phyloP scores from a whole-genome alignment of 495 filamentous ascomycete genomes.

The Halenospora varia region DNA sequence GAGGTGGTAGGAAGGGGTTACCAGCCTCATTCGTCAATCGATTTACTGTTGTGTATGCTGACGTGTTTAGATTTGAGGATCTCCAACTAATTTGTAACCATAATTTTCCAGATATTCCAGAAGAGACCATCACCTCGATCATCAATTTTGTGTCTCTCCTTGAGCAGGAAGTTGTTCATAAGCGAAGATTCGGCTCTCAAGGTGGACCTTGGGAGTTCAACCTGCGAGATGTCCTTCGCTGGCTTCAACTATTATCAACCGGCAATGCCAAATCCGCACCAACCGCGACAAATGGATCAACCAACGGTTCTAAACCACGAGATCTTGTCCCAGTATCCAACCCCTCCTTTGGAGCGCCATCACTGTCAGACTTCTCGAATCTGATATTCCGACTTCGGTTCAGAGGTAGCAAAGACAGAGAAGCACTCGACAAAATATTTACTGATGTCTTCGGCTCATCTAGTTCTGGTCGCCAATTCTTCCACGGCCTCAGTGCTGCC shows the following conservation, averaged over 20 bases:
- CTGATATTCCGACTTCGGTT: constrained; percentile 89
- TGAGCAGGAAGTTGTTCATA: constrained; percentile 62
- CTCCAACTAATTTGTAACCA: constrained; percentile 74
- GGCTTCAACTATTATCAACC: constrained; percentile 73
- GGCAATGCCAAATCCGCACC: no score
- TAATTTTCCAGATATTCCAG: constrained; percentile 60
- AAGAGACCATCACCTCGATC: constrained; percentile 52
- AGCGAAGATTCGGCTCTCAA: constrained; percentile 64
- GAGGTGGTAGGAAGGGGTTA: constrained; percentile 91
- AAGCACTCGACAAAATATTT: constrained; percentile 60
- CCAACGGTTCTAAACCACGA: no score
- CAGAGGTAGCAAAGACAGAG: constrained; percentile 62
- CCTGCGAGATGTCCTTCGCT: constrained; percentile 84
- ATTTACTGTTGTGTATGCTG: constrained; percentile 96
- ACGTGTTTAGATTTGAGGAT: constrained; percentile 78
- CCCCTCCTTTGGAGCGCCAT: constrained; percentile 46
- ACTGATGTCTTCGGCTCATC: constrained; percentile 43
- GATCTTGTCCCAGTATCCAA: no score
- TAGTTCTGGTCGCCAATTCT: constrained; percentile 31
- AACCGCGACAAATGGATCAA: no score
- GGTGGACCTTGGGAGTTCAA: constrained; percentile 98
- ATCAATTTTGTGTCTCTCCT: constrained; percentile 79
- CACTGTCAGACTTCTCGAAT: constrained; percentile 67
- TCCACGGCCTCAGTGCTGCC: constrained; percentile 62
- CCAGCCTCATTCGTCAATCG: constrained; percentile 96